A percentile compares a stretch with the other conserved stretches of the same genome.
Evolutionary conservation across 768 basidiomycete species (phyloP).

Genomic region (Collybia sp.): DNA sequence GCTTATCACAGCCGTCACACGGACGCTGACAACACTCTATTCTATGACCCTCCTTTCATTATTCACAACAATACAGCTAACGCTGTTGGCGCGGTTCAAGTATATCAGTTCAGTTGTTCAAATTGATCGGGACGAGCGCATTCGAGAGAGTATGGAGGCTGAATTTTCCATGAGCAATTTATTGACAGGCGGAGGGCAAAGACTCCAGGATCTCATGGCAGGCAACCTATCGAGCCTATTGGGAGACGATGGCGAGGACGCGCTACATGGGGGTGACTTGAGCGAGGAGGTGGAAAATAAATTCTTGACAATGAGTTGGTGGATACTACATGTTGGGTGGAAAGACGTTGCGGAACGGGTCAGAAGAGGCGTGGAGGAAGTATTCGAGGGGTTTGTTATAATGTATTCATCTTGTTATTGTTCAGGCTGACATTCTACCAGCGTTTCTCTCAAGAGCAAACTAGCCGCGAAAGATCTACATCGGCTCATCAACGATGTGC

Average conservation of each 20-base stretch:
- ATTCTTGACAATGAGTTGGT: conserved; percentile 88
- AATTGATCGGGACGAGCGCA: conserved; percentile 53
- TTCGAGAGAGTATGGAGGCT: conserved; percentile 39
- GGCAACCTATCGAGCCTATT: conserved; percentile 14
- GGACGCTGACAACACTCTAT: conserved; percentile 84
- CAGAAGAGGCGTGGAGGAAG: conserved; percentile 69
- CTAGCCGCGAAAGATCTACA: conserved; percentile 68
- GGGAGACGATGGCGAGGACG: conserved; percentile 17
- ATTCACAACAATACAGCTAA: conserved; percentile 84
- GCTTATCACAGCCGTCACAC: conserved; percentile 64
- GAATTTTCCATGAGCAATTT: conserved; percentile 34
- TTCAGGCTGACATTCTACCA: conserved; percentile 21
- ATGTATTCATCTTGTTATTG: background rate
- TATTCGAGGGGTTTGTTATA: conserved; percentile 71
- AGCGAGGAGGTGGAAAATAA: conserved; percentile 69
- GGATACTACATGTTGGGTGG: conserved; percentile 92
- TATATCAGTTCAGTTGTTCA: conserved; percentile 70
- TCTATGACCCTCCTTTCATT: conserved; percentile 80
- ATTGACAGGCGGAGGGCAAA: conserved; percentile 21
- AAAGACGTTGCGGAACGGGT: conserved; percentile 76
- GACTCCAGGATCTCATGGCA: conserved; percentile 17
- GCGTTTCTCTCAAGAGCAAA: conserved; percentile 80
- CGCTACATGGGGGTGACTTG: conserved; percentile 24
- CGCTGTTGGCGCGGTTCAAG: conserved; percentile 74
- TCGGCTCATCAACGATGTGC: conserved; percentile 64